Percentiles rank a stretch among this genome's conserved stretches.
phyloP scores from a whole-genome alignment of 176 grass and related monocot species.

The Alopecurus myosuroides region DNA sequence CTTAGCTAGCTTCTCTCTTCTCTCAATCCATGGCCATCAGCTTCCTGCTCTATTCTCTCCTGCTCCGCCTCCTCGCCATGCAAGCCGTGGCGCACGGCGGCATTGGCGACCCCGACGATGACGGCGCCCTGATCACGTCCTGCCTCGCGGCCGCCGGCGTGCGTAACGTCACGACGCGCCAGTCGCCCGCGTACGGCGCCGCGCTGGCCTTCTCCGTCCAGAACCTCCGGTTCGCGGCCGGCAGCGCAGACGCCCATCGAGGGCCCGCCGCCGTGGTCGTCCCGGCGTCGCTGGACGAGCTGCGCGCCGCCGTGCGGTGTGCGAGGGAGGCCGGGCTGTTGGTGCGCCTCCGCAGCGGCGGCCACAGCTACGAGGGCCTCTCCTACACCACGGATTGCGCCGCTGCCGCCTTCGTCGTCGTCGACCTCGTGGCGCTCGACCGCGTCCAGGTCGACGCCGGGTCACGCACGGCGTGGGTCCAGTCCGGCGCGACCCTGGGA shows the following conservation, averaged over 20 bases:
- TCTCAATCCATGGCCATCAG: conserved; percentile 10
- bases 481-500: conserved; percentile 65
- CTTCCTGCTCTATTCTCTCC: background rate
- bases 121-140: background rate
- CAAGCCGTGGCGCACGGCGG: background rate
- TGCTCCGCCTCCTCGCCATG: conserved; percentile 18
- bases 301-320: conserved; percentile 42
- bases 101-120: background rate
- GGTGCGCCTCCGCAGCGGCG: conserved; percentile 68
- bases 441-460: conserved; percentile 29
- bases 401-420: conserved; percentile 33
- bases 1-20: too few species aligned
- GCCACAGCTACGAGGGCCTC: conserved; percentile 88
- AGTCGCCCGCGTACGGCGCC: conserved; percentile 11
- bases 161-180: conserved; percentile 44
- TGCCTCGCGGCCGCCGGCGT: conserved; percentile 57
- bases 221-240: conserved; percentile 65
- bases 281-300: conserved; percentile 27
- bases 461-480: conserved; percentile 44
- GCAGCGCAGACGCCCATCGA: background rate
- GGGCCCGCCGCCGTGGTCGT: conserved; percentile 46
- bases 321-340: conserved; percentile 19
- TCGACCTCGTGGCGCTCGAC: conserved; percentile 61
- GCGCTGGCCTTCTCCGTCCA: conserved; percentile 51
- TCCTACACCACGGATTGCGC: conserved; percentile 41